Conservation (phyloP, 2,329 filamentous ascomycete genomes). For the Colletotrichum camelliae region DNA sequence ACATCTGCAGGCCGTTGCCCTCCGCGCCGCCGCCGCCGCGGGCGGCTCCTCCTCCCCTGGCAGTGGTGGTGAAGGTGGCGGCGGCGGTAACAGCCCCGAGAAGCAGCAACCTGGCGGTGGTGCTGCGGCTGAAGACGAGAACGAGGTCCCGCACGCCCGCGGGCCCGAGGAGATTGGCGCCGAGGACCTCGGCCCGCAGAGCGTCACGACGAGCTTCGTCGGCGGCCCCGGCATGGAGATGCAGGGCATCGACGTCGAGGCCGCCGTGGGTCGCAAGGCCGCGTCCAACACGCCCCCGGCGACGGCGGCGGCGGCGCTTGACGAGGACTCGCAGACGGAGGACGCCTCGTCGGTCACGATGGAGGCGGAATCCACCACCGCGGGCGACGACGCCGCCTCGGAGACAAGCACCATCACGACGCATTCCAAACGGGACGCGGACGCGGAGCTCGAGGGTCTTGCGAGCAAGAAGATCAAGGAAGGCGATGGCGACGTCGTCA, state of each 20-base stretch:
- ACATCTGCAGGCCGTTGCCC: slow-evolving; percentile 16
- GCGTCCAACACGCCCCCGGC: slow-evolving; percentile 19
- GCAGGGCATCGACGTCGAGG: slow-evolving; percentile 64
- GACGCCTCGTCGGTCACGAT: slow-evolving; percentile 11
- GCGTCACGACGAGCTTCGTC: slow-evolving; percentile 42
- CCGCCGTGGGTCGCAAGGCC: slow-evolving; percentile 62
- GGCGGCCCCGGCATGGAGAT: slow-evolving; percentile 50
- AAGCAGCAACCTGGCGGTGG: slow-evolving; percentile 26
- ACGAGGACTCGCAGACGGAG: slow-evolving; percentile 22
- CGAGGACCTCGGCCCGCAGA: slow-evolving; percentile 83
- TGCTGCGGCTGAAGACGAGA: slow-evolving; percentile 54
- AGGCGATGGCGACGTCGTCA: slow-evolving; percentile 28
- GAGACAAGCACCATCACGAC: slow-evolving; percentile 35
- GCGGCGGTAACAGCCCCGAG: slow-evolving; percentile 6
- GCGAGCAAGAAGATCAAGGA: slow-evolving; percentile 57
- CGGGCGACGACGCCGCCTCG: slow-evolving; percentile 30
- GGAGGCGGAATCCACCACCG: slow-evolving; percentile 17
- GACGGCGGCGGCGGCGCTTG: slow-evolving; percentile 30
- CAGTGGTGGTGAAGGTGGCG: slow-evolving; percentile 14
- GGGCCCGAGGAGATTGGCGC: slow-evolving; percentile 87
- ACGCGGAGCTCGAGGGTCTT: slow-evolving; percentile 45
- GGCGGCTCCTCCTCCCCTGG: not conserved
- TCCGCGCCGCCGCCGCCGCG: not conserved
- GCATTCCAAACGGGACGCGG: slow-evolving; percentile 62
- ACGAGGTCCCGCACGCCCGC: slow-evolving; percentile 78